phyloP scores from a whole-genome alignment of 306 rosid species.

The Echinosophora koreensis region DNA sequence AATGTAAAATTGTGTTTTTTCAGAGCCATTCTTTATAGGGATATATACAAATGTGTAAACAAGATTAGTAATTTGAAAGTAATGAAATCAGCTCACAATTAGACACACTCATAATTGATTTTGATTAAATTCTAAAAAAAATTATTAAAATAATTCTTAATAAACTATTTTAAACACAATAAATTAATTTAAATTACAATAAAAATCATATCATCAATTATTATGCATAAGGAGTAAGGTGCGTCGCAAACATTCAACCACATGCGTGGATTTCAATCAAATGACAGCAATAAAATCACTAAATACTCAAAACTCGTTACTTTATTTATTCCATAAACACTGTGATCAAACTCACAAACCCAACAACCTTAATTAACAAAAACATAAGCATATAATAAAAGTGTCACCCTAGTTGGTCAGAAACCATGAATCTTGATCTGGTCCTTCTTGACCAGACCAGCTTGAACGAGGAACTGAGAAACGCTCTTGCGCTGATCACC shows the following conservation, averaged over 20 bases:
- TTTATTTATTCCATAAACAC: neutral
- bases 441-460: slow-evolving; percentile 59
- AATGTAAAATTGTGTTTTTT: too few relatives aligned
- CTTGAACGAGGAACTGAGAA: slow-evolving; percentile 61
- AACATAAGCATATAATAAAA: neutral
- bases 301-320: neutral
- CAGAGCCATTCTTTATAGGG: too few relatives aligned
- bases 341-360: too few relatives aligned
- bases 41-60: too few relatives aligned
- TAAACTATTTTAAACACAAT: too few relatives aligned
- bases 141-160: too few relatives aligned
- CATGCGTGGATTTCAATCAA: neutral
- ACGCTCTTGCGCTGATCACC: slow-evolving; percentile 74
- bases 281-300: neutral
- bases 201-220: neutral
- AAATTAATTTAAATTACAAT: too few relatives aligned
- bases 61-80: too few relatives aligned
- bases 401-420: slow-evolving; percentile 26
- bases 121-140: too few relatives aligned
- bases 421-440: slow-evolving; percentile 69
- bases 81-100: too few relatives aligned
- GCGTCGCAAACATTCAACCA: neutral
- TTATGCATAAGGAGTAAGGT: neutral
- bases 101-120: too few relatives aligned
- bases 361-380: neutral